Conservation (phyloP, 805 yeast genomes). For the Wickerhamomyces rabaulensis region DNA sequence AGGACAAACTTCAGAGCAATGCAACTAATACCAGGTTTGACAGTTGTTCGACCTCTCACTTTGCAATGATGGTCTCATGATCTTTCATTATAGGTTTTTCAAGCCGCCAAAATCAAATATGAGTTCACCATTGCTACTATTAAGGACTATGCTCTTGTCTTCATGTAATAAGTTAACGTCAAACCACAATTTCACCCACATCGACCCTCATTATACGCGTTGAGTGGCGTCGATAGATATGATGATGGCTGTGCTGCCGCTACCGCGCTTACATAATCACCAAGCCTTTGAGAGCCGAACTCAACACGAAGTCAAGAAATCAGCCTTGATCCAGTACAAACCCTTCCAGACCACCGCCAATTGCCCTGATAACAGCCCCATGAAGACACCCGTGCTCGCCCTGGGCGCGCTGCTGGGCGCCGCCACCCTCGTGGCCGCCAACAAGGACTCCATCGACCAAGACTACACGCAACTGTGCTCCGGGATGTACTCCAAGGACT, state of each 20-base stretch:
- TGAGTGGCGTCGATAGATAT: no score
- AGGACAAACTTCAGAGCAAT: no score
- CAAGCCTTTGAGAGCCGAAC: neutral
- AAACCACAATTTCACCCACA: no score
- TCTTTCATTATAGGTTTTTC: no score
- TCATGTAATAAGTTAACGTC: no score
- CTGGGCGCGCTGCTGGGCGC: neutral
- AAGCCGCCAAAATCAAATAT: no score
- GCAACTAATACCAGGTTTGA: no score
- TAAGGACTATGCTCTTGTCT: no score
- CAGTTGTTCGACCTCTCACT: no score
- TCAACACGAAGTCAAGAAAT: neutral
- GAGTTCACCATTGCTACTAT: no score
- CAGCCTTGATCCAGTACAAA: neutral
- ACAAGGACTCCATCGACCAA: slow-evolving; percentile 44
- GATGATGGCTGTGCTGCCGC: neutral
- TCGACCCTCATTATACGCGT: no score
- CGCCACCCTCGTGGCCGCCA: slow-evolving; percentile 20
- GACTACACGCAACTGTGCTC: slow-evolving; percentile 66
- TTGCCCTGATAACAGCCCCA: neutral
- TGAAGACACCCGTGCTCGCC: neutral
- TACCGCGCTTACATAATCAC: neutral
- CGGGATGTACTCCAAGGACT: slow-evolving; percentile 83
- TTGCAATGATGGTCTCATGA: no score
- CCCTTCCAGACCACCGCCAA: neutral